phyloP scores from a whole-genome alignment of 2,329 filamentous ascomycete genomes.

The Sporothrix dimorphospora region DNA sequence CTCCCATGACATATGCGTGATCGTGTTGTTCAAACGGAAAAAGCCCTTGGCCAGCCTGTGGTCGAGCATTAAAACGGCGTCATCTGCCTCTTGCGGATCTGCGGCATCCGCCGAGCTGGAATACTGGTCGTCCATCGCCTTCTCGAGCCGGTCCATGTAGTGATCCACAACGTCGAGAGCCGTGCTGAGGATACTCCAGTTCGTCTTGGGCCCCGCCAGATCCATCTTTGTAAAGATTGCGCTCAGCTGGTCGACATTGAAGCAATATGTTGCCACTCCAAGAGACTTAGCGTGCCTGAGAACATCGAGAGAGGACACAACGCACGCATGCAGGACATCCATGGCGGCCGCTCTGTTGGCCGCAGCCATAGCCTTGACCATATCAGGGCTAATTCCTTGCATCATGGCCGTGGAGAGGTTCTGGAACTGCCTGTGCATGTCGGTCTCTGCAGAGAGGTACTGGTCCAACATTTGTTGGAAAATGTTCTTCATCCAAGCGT shows the following conservation, averaged over 20 bases:
- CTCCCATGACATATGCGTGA: slow-evolving; percentile 28
- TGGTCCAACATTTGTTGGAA: slow-evolving; percentile 62
- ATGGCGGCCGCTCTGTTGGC: slow-evolving; percentile 57
- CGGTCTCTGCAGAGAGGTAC: slow-evolving; percentile 58
- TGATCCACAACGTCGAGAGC: slow-evolving; percentile 52
- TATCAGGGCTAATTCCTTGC: slow-evolving; percentile 47
- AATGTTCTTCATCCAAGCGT: slow-evolving; percentile 59
- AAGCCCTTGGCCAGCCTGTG: slow-evolving; percentile 51
- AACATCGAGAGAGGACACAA: slow-evolving; percentile 55
- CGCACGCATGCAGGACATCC: slow-evolving; percentile 56
- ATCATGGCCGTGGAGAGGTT: slow-evolving; percentile 53
- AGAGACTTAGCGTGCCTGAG: slow-evolving; percentile 52
- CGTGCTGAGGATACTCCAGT: slow-evolving; percentile 52
- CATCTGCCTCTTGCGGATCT: slow-evolving; percentile 48
- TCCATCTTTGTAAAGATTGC: slow-evolving; percentile 56
- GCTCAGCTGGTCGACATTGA: slow-evolving; percentile 56
- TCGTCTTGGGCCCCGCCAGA: slow-evolving; percentile 47
- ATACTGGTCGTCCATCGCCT: slow-evolving; percentile 46
- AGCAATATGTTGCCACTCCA: slow-evolving; percentile 51
- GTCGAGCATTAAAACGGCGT: slow-evolving; percentile 55
- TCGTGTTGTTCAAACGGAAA: slow-evolving; percentile 48
- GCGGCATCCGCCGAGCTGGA: slow-evolving; percentile 40
- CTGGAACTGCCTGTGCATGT: slow-evolving; percentile 60
- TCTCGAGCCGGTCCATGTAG: slow-evolving; percentile 51
- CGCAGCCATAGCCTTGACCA: slow-evolving; percentile 54